phyloP scores from a whole-genome alignment of 2,329 filamentous ascomycete genomes.

The Pezicula radicicola region DNA sequence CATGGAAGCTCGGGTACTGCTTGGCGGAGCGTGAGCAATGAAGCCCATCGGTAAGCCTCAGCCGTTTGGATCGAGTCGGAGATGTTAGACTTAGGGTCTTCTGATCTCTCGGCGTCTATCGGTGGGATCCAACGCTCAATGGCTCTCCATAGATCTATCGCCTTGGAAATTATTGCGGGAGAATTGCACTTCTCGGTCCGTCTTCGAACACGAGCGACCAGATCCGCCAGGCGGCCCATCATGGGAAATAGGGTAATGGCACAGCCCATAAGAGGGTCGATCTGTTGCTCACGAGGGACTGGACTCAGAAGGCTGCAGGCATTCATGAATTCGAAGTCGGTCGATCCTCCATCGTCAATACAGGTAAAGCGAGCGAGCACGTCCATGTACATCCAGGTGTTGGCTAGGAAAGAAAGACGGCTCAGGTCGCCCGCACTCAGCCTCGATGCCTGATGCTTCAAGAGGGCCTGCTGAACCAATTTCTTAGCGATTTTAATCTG shows the following conservation, averaged over 20 bases:
- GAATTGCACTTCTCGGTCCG: slow-evolving; percentile 6
- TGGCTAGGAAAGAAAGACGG: slow-evolving; percentile 61
- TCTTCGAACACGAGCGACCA: slow-evolving; percentile 56
- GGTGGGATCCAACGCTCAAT: slow-evolving; percentile 58
- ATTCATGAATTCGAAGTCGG: slow-evolving; percentile 45
- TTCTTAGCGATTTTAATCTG: slow-evolving; percentile 63
- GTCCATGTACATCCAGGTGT: slow-evolving; percentile 69
- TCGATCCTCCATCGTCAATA: slow-evolving; percentile 40
- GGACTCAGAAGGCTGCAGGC: slow-evolving; percentile 24
- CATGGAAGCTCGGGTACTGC: slow-evolving; percentile 61
- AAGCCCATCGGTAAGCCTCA: slow-evolving; percentile 61
- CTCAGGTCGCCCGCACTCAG: slow-evolving; percentile 39
- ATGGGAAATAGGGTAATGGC: slow-evolving; percentile 62
- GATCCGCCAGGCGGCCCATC: slow-evolving; percentile 58
- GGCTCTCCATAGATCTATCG: slow-evolving; percentile 52
- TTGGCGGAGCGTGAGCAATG: slow-evolving; percentile 59
- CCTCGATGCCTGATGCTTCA: slow-evolving; percentile 32
- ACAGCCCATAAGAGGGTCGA: slow-evolving; percentile 67
- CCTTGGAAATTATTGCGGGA: slow-evolving; percentile 21
- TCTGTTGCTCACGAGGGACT: slow-evolving; percentile 27
- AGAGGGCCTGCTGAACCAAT: slow-evolving; percentile 41
- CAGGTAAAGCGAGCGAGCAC: slow-evolving; percentile 64
- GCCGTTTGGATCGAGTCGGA: slow-evolving; percentile 59
- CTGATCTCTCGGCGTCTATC: slow-evolving; percentile 34
- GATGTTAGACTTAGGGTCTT: slow-evolving; percentile 54